phyloP scores from a whole-genome alignment of 371 early-diverging fungal genomes.

The Mucor plumbeus region DNA sequence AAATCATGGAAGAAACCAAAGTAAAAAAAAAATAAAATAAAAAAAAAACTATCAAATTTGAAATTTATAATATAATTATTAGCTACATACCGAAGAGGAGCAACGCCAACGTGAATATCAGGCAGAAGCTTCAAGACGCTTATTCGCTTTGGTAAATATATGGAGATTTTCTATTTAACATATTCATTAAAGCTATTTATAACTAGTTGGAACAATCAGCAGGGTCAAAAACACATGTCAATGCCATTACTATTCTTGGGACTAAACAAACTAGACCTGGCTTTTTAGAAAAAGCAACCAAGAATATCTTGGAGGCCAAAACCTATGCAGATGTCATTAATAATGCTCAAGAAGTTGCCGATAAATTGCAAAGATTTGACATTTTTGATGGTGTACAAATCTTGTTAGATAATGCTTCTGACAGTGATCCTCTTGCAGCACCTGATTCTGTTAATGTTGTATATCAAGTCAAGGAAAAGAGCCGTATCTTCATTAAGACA shows the following conservation, averaged over 20 bases:
- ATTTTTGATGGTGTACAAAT: slow-evolving; percentile 73
- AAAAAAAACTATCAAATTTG: not conserved
- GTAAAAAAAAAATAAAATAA: not conserved
- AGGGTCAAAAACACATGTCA: slow-evolving; percentile 51
- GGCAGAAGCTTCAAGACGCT: slow-evolving; percentile 36
- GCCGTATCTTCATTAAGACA: slow-evolving; percentile 74
- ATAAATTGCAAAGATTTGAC: slow-evolving; percentile 70
- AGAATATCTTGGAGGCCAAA: slow-evolving; percentile 46
- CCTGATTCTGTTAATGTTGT: slow-evolving; percentile 70
- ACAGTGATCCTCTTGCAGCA: slow-evolving; percentile 53
- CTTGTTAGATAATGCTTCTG: slow-evolving; percentile 65
- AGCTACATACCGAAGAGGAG: slow-evolving; percentile 21
- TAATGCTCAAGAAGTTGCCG: slow-evolving; percentile 65
- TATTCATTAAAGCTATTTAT: not conserved
- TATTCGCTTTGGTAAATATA: slow-evolving; percentile 37
- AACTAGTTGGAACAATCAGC: slow-evolving; percentile 42
- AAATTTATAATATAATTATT: not conserved
- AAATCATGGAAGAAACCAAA: slow-evolving; percentile 10
- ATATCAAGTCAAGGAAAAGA: slow-evolving; percentile 71
- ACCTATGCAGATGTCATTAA: slow-evolving; percentile 73
- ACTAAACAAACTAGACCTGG: slow-evolving; percentile 50
- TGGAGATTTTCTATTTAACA: not conserved
- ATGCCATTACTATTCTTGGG: slow-evolving; percentile 57
- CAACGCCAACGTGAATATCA: slow-evolving; percentile 20
- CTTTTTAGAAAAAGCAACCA: slow-evolving; percentile 52